Percentiles rank a stretch among this genome's conserved stretches.
phyloP scores from a whole-genome alignment of 108 stramenopile genomes.

The Skeletonema potamos region DNA sequence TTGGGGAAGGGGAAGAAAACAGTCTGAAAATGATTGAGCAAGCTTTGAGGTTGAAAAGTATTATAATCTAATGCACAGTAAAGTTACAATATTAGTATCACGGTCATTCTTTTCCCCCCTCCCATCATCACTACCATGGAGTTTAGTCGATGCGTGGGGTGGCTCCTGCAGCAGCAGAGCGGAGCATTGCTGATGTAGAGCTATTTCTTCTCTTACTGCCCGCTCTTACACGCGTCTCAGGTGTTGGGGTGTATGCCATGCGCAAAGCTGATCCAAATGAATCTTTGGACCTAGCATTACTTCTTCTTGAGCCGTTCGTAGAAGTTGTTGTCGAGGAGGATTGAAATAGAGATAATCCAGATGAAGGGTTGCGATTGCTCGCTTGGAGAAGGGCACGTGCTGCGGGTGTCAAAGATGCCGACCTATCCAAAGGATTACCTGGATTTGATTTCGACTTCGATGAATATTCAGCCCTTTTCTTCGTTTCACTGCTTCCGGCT shows the following conservation, averaged over 20 bases:
- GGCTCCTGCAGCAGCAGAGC: constrained; percentile 29
- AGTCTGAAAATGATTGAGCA: not conserved
- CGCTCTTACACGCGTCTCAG: not conserved
- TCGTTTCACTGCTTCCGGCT: constrained; percentile 14
- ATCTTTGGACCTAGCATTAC: constrained; percentile 32
- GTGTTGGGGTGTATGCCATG: constrained; percentile 38
- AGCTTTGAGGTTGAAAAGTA: not conserved
- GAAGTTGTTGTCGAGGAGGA: too few species aligned
- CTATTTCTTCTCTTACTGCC: not conserved
- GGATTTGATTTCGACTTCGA: not conserved
- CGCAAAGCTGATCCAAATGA: constrained; percentile 42
- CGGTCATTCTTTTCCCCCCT: not conserved
- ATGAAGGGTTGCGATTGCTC: not conserved
- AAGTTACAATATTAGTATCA: not conserved
- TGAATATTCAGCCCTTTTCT: not conserved
- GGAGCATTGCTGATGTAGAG: constrained; percentile 5
- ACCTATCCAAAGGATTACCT: constrained; percentile 24
- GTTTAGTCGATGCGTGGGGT: constrained; percentile 21
- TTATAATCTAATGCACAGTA: not conserved
- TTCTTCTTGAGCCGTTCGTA: not conserved
- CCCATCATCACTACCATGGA: not conserved
- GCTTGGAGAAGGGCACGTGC: constrained; percentile 51
- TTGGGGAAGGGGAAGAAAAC: not conserved
- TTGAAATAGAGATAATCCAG: constrained; percentile 36
- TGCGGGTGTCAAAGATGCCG: constrained; percentile 49